Percentiles rank a stretch among this genome's conserved stretches.
These are phyloP conservation scores for Daldinia eschscholtzii DNA, from an alignment of 2,329 filamentous ascomycete species.

Conservation along the genomic window DNA sequence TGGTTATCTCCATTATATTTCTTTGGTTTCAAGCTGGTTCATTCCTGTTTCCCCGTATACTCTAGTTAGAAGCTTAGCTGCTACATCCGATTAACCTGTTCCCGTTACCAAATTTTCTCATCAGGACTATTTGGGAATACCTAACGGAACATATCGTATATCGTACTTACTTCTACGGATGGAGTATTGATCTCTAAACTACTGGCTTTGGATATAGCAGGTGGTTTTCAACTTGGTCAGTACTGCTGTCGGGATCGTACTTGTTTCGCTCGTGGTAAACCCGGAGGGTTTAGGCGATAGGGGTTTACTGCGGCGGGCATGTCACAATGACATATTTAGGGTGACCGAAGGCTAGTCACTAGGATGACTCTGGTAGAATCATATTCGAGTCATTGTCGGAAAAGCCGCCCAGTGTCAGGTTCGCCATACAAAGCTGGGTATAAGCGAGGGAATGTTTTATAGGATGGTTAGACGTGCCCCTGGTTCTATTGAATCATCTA, in stretches of 20 bases:
- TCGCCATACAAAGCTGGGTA: constrained; percentile 13
- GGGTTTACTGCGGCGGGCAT: constrained; percentile 17
- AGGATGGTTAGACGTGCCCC: constrained; percentile 5
- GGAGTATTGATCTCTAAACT: not conserved
- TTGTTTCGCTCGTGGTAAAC: constrained; percentile 10
- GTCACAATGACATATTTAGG: constrained; percentile 23
- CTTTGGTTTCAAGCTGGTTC: not conserved
- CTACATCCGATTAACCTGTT: constrained; percentile 3
- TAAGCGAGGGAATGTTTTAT: constrained; percentile 20
- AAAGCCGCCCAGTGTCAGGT: constrained; percentile 32
- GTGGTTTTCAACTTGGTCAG: not conserved
- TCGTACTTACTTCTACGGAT: not conserved
- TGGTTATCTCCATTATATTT: not conserved
- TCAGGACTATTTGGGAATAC: constrained; percentile 21
- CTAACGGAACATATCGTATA: constrained; percentile 6
- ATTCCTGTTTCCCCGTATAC: not conserved
- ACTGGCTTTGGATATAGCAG: constrained; percentile 3
- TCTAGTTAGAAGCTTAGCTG: not conserved
- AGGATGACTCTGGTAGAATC: constrained; percentile 14
- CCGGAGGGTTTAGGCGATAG: constrained; percentile 17
- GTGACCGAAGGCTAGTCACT: not conserved
- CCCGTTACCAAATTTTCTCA: not conserved
- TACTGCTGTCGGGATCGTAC: constrained; percentile 3
- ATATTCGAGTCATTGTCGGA: constrained; percentile 23
- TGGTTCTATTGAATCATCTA: constrained; percentile 8